phyloP scores from a whole-genome alignment of 768 basidiomycete genomes.

The Podaxis sp. region DNA sequence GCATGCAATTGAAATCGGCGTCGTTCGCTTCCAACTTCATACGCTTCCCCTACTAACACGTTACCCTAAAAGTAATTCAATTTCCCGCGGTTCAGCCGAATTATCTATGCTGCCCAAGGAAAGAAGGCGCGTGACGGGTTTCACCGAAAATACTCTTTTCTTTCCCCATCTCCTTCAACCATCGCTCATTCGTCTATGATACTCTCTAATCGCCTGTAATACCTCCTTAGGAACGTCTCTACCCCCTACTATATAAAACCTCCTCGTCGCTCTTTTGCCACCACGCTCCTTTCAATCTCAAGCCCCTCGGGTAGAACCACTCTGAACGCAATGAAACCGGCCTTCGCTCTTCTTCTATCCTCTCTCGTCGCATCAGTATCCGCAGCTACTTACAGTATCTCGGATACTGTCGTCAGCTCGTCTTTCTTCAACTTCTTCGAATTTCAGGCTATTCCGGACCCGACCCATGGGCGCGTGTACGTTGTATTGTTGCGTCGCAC shows the following conservation, averaged over 20 bases:
- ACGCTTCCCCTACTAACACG: neutral
- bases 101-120: neutral
- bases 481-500: constrained; percentile 16
- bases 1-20: neutral
- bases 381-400: constrained; percentile 32
- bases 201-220: neutral
- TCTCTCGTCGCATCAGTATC: neutral
- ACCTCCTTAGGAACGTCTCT: neutral
- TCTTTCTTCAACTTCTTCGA: constrained; percentile 50
- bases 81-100: neutral
- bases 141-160: neutral
- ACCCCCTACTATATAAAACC: neutral
- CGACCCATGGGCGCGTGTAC: constrained; percentile 65
- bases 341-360: constrained; percentile 5
- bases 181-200: neutral
- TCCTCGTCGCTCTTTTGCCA: neutral
- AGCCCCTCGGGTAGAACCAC: neutral
- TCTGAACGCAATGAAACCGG: neutral
- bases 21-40: neutral
- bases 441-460: constrained; percentile 51
- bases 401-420: constrained; percentile 42
- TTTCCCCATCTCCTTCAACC: neutral
- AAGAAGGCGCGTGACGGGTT: neutral
- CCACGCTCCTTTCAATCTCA: neutral
- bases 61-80: neutral